Evolutionary conservation across 208 protist species (phyloP).

Genomic region (Leptomonas pyrrhocoris): DNA sequence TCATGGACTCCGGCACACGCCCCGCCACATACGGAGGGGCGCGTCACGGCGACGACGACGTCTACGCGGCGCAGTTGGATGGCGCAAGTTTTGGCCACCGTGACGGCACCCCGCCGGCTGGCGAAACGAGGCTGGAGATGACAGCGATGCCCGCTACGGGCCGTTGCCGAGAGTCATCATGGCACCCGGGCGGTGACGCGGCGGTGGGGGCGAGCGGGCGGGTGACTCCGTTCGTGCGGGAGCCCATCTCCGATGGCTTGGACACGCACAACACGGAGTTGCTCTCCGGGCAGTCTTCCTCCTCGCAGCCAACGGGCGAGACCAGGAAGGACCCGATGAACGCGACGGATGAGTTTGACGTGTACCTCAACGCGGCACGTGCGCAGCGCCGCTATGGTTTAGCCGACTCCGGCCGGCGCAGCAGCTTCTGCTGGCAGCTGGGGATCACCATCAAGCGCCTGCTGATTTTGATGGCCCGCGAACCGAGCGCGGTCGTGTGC

Average conservation of each 20-base stretch:
- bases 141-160: background rate
- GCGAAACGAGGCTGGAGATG: too few species aligned
- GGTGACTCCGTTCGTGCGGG: background rate
- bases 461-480: conserved; percentile 43
- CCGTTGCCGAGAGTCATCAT: conserved; percentile 5
- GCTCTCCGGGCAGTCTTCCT: background rate
- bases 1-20: background rate
- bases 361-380: conserved; percentile 5
- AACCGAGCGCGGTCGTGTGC: conserved; percentile 36
- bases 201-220: background rate
- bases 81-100: background rate
- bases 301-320: background rate
- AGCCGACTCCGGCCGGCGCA: background rate
- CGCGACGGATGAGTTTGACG: conserved; percentile 13
- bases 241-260: conserved; percentile 6
- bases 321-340: background rate
- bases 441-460: conserved; percentile 52
- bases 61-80: conserved; percentile 4
- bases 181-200: background rate
- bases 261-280: background rate
- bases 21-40: background rate
- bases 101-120: background rate
- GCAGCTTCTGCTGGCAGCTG: conserved; percentile 61
- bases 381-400: background rate
- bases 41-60: background rate